Conservation (phyloP, 2,329 filamentous ascomycete genomes). For the Trichoderma simmonsii region DNA sequence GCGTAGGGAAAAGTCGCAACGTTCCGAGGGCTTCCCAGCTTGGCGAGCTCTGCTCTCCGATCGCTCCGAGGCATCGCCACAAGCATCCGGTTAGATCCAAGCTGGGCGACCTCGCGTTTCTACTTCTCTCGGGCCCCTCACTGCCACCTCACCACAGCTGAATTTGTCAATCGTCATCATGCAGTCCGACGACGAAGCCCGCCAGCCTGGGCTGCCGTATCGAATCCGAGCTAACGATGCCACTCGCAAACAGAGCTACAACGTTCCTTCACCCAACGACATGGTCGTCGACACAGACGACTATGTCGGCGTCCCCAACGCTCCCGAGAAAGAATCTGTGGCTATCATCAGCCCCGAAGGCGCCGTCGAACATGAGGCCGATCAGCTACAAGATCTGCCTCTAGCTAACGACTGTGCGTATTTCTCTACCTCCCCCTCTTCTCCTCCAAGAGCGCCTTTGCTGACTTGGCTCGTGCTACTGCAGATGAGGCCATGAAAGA, state of each 20-base stretch:
- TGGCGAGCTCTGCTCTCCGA: neutral
- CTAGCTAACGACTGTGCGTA: slow-evolving; percentile 54
- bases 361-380: slow-evolving; percentile 46
- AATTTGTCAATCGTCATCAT: slow-evolving; percentile 18
- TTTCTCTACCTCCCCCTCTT: neutral
- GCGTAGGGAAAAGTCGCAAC: neutral
- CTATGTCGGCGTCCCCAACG: slow-evolving; percentile 49
- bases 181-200: slow-evolving; percentile 23
- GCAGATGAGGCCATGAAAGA: slow-evolving; percentile 82
- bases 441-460: neutral
- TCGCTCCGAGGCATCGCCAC: neutral
- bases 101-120: neutral
- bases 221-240: slow-evolving; percentile 28
- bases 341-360: slow-evolving; percentile 55
- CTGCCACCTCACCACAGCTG: slow-evolving; percentile 22
- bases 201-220: slow-evolving; percentile 22
- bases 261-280: slow-evolving; percentile 54
- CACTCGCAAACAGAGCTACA: slow-evolving; percentile 44
- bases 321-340: slow-evolving; percentile 50
- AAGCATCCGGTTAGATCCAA: neutral
- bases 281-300: slow-evolving; percentile 56
- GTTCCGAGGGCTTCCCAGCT: neutral
- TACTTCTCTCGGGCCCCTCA: neutral
- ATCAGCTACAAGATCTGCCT: slow-evolving; percentile 46
- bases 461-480: slow-evolving; percentile 21